Percentiles rank a stretch among this genome's conserved stretches.
Conservation (phyloP, 2,329 filamentous ascomycete species). For the Aspergillus latus region DNA sequence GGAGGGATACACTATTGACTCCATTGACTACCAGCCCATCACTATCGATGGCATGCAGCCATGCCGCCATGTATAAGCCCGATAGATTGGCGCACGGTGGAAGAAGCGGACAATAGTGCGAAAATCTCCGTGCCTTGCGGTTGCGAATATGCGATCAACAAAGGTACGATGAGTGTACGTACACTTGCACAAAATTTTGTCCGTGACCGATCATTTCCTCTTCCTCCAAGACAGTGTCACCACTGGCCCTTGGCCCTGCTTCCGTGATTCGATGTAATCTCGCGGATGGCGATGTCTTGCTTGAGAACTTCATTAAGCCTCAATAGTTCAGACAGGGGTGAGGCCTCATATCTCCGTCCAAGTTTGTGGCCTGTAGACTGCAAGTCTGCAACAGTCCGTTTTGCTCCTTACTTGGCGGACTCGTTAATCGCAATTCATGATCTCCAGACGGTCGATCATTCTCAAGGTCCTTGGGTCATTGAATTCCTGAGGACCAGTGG, state of each 20-base stretch:
- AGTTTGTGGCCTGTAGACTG: not conserved
- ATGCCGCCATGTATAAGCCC: slow-evolving; percentile 6
- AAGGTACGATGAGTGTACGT: slow-evolving; percentile 1
- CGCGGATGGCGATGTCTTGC: not conserved
- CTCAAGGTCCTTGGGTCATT: not conserved
- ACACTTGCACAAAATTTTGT: slow-evolving; percentile 13
- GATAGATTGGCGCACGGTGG: slow-evolving; percentile 21
- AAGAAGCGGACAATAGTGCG: slow-evolving; percentile 17
- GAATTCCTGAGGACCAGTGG: not conserved
- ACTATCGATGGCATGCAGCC: slow-evolving; percentile 14
- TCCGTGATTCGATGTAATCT: not conserved
- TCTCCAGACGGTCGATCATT: slow-evolving; percentile 7
- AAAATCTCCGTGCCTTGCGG: slow-evolving; percentile 17
- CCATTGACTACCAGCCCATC: not conserved
- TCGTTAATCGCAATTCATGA: not conserved
- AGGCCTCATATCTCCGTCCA: slow-evolving; percentile 1
- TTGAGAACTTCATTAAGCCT: slow-evolving; percentile 4
- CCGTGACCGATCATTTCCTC: slow-evolving; percentile 23
- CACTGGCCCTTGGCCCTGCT: not conserved
- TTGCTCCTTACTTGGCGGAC: slow-evolving; percentile 6
- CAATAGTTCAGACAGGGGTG: slow-evolving; percentile 2
- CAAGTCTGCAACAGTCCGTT: slow-evolving; percentile 19
- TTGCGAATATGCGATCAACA: not conserved
- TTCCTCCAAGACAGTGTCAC: slow-evolving; percentile 7
- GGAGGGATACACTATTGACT: slow-evolving; percentile 6